Base-by-base conservation (phyloP, 2,329 filamentous ascomycete species). In the Boeremia lycopersici region DNA sequence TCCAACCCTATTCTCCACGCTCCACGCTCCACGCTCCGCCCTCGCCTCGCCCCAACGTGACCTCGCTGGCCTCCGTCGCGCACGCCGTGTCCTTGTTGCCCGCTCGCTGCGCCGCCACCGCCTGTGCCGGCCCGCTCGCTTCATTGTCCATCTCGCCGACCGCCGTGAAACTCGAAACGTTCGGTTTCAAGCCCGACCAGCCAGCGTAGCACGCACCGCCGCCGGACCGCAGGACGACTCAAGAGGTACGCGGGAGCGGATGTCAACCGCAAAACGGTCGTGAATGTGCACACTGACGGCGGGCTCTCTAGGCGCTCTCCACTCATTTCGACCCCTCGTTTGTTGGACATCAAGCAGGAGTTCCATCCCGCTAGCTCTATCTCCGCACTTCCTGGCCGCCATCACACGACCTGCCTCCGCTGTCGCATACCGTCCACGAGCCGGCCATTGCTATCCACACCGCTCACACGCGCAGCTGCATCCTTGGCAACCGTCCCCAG, bases 121-220 rank as follows among this genome's bases (percentile, higher is more conserved):
- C 29, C 53, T 33, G 51, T 35, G 39, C 54, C 48, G 54, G 40
- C 48, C 47, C 57, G 56, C 54, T 57, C 63, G 60, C 64, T 60
- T 53, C 63, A 61, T 64, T 59, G 67, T 67, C 56, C 61, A 53
- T 55, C 53, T 47, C 53, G 52, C 60, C 61, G 48, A 44, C 66
- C 59, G 64, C 68, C 62, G 65, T 65, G 68, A 69, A 66, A 69
- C 69, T 65, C 66, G 59, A 62, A 67, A 74, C 71, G 68, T 71
- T 70, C 69, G 70, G 74, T 75, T 74, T 75, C 72, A 71, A 68
- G 60, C 62, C 67, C 67, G 51, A 63, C 66, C 61, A 65, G 59
- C 62, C 64, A 63, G 62, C 68, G 67, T 65, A 68, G 67, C 73
- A 75, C 72, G 67, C 72, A 64, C 63, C 46, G 57, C 61, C 63